A percentile compares a stretch with the other conserved stretches of the same genome.
Evolutionary conservation across 108 stramenopile genomes (phyloP).

Genomic region (Pseudonitzschia multistriata): DNA sequence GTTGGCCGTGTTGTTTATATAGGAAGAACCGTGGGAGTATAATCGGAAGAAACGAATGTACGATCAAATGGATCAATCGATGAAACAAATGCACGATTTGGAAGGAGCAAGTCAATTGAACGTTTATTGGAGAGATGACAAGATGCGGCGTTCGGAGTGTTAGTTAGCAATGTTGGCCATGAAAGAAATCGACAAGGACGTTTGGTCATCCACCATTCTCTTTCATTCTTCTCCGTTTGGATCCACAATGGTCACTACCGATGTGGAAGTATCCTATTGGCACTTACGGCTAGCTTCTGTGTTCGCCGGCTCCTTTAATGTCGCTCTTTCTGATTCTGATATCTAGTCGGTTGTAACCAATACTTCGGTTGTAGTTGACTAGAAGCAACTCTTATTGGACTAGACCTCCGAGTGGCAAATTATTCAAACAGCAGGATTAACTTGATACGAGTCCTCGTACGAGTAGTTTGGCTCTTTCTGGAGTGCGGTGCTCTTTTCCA

Average conservation of each 20-base stretch:
- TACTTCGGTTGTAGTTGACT: not conserved
- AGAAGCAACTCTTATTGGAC: not conserved
- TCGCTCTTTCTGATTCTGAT: not conserved
- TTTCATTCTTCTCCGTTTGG: not conserved
- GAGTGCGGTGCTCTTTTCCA: not conserved
- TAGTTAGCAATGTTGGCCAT: not conserved
- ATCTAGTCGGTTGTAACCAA: not conserved
- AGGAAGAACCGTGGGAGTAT: not conserved
- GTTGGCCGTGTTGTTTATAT: not conserved
- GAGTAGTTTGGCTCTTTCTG: not conserved
- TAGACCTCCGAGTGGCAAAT: not conserved
- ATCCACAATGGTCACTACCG: not conserved
- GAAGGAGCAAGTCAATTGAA: not conserved
- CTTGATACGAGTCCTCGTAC: not conserved
- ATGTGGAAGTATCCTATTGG: not conserved
- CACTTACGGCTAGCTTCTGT: not conserved
- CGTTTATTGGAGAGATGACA: not conserved
- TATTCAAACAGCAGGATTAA: not conserved
- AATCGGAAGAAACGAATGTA: not conserved
- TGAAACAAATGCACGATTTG: not conserved
- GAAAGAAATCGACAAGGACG: not conserved
- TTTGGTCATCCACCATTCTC: not conserved
- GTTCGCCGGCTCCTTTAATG: not conserved
- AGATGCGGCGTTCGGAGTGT: not conserved
- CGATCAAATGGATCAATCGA: not conserved